Percentiles rank a stretch among this genome's conserved stretches.
These are phyloP conservation scores for Ceratocystis eucalypticola DNA, from an alignment of 2,329 filamentous ascomycete genomes.

Conservation along the genomic window DNA sequence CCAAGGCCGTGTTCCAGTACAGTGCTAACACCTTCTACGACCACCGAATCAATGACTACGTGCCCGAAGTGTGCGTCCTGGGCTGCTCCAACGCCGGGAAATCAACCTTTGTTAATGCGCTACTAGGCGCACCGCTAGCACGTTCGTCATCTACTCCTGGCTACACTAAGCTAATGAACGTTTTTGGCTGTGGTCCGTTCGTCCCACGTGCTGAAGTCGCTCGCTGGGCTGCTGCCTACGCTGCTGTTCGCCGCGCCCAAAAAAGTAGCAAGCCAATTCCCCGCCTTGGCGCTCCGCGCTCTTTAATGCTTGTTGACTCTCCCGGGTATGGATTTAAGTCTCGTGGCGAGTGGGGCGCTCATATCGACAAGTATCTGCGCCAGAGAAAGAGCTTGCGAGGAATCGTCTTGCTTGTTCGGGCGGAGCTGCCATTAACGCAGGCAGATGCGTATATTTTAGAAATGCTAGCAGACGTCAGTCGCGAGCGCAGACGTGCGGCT, in stretches of 20 bases:
- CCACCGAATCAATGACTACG: constrained; percentile 37
- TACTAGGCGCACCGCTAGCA: constrained; percentile 43
- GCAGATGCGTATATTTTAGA: constrained; percentile 36
- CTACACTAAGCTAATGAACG: constrained; percentile 42
- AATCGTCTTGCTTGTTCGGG: constrained; percentile 40
- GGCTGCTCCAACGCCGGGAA: constrained; percentile 86
- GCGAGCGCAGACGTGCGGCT: constrained; percentile 23
- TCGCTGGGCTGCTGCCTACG: constrained; percentile 3
- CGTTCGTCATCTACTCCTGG: constrained; percentile 39
- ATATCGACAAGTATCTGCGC: constrained; percentile 39
- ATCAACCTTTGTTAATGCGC: constrained; percentile 73
- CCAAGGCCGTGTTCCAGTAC: constrained; percentile 33
- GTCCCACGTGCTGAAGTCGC: constrained; percentile 19
- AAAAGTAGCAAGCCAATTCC: constrained; percentile 12
- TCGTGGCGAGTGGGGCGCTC: constrained; percentile 37
- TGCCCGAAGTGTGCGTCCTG: constrained; percentile 58
- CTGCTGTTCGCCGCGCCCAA: background rate
- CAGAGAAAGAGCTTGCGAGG: constrained; percentile 36
- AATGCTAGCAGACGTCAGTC: constrained; percentile 33
- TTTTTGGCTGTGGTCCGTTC: constrained; percentile 39
- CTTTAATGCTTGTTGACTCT: constrained; percentile 38
- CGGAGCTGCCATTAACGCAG: constrained; percentile 37
- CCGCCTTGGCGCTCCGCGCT: constrained; percentile 28
- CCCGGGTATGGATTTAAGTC: constrained; percentile 39
- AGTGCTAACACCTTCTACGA: constrained; percentile 36